phyloP scores from a whole-genome alignment of 75 land plant genomes.

The Cryptomeria japonica region DNA sequence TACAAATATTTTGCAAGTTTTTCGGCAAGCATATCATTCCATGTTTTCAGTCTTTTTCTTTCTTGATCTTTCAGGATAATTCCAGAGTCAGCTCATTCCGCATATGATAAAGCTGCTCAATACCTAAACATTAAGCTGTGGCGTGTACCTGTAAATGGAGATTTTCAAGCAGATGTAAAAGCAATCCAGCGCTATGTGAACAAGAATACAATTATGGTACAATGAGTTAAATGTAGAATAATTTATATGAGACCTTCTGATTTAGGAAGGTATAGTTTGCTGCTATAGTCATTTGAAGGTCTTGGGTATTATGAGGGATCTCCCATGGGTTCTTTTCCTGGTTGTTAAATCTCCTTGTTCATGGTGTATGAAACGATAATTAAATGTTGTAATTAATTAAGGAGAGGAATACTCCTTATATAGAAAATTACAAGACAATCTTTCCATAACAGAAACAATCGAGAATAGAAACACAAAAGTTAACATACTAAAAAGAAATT shows the following conservation, averaged over 20 bases:
- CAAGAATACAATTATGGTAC: constrained; percentile 90
- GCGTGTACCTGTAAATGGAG: constrained; percentile 80
- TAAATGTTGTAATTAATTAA: no score
- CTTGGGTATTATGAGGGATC: not conserved
- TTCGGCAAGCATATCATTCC: not conserved
- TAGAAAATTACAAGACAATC: no score
- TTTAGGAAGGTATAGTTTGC: not conserved
- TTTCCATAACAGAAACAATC: no score
- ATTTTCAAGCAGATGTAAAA: constrained; percentile 80
- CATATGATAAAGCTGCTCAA: constrained; percentile 99
- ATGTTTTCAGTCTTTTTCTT: not conserved
- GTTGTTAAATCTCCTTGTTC: not conserved
- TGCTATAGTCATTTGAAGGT: constrained; percentile 7
- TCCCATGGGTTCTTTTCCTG: not conserved
- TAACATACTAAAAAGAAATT: no score
- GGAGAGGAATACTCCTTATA: no score
- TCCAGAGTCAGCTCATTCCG: constrained; percentile 97
- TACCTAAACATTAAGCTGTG: constrained; percentile 89
- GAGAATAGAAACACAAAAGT: no score
- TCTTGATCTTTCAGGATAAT: constrained; percentile 64
- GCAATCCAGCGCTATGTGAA: constrained; percentile 62
- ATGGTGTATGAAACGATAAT: no score
- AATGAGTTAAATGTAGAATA: not conserved
- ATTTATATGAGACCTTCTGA: not conserved
- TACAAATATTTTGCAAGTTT: not conserved